Conservation (phyloP, 345 rosid species). For the Gossypium mustelinum region DNA sequence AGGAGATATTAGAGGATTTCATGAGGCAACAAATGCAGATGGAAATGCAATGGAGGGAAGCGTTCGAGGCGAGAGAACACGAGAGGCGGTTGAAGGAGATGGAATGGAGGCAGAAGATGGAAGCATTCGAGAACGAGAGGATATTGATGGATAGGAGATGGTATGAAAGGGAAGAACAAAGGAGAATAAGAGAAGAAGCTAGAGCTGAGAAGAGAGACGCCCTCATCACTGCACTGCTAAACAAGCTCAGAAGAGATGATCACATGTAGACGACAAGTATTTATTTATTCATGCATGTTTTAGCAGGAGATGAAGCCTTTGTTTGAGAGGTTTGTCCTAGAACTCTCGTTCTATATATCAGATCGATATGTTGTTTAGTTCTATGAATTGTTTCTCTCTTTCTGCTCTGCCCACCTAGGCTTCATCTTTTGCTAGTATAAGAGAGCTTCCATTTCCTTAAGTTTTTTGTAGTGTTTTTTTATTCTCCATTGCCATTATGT, state of each 20-base stretch:
- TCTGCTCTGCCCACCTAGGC: background rate
- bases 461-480: slow-evolving; percentile 10
- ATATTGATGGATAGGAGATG: slow-evolving; percentile 70
- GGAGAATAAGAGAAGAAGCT: slow-evolving; percentile 80
- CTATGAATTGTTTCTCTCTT: slow-evolving; percentile 7
- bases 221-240: slow-evolving; percentile 72
- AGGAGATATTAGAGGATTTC: slow-evolving; percentile 65
- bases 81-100: slow-evolving; percentile 73
- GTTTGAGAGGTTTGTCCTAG: slow-evolving; percentile 31
- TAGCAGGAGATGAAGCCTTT: slow-evolving; percentile 20
- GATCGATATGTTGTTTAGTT: slow-evolving; percentile 16
- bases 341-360: slow-evolving; percentile 17
- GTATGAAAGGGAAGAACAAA: slow-evolving; percentile 92
- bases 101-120: slow-evolving; percentile 92
- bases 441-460: slow-evolving; percentile 12
- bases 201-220: slow-evolving; percentile 92
- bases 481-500: slow-evolving; percentile 1
- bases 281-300: slow-evolving; percentile 11
- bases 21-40: slow-evolving; percentile 74
- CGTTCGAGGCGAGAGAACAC: slow-evolving; percentile 66
- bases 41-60: slow-evolving; percentile 89
- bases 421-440: slow-evolving; percentile 7
- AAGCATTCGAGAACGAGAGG: slow-evolving; percentile 82
- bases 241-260: slow-evolving; percentile 59
- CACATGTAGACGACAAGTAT: slow-evolving; percentile 18